phyloP scores from a whole-genome alignment of 1,284 basidiomycete species.

The Singerocomus inundabilis region DNA sequence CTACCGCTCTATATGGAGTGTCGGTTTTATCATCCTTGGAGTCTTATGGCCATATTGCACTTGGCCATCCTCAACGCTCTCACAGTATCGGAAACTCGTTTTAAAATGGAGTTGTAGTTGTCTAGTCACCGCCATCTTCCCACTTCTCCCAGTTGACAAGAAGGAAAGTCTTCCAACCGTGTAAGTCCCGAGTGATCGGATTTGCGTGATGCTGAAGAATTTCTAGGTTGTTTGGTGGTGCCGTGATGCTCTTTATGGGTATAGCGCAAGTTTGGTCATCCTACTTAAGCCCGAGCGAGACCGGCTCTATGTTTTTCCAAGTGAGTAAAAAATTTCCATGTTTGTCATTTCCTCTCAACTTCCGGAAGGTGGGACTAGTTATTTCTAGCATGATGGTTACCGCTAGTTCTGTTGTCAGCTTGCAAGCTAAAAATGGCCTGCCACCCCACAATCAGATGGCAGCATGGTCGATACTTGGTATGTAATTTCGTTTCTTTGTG shows the following conservation, averaged over 20 bases:
- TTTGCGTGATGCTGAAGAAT: slow-evolving; percentile 14
- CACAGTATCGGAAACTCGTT: slow-evolving; percentile 33
- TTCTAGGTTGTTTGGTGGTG: slow-evolving; percentile 32
- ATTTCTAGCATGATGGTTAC: slow-evolving; percentile 52
- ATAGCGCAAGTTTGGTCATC: slow-evolving; percentile 10
- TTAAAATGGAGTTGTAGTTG: slow-evolving; percentile 56
- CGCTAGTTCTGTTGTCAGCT: slow-evolving; percentile 52
- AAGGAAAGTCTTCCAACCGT: slow-evolving; percentile 61
- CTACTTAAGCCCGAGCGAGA: background rate
- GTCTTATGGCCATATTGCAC: slow-evolving; percentile 61
- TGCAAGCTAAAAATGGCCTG: slow-evolving; percentile 69
- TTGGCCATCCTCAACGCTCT: slow-evolving; percentile 41
- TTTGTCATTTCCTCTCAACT: background rate
- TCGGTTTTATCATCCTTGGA: slow-evolving; percentile 65
- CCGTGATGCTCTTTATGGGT: slow-evolving; percentile 28
- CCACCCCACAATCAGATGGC: slow-evolving; percentile 59
- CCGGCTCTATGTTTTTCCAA: slow-evolving; percentile 35
- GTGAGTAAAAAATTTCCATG: slow-evolving; percentile 27
- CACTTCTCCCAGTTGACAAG: slow-evolving; percentile 73
- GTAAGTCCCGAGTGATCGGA: slow-evolving; percentile 40
- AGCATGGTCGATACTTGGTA: slow-evolving; percentile 72
- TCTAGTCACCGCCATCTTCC: slow-evolving; percentile 62
- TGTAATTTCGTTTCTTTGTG: slow-evolving; percentile 15
- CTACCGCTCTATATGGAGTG: slow-evolving; percentile 70
- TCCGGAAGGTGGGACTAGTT: slow-evolving; percentile 41